Conservation (phyloP, 192 early-diverging fungal genomes). For the Backusella macrospora region DNA sequence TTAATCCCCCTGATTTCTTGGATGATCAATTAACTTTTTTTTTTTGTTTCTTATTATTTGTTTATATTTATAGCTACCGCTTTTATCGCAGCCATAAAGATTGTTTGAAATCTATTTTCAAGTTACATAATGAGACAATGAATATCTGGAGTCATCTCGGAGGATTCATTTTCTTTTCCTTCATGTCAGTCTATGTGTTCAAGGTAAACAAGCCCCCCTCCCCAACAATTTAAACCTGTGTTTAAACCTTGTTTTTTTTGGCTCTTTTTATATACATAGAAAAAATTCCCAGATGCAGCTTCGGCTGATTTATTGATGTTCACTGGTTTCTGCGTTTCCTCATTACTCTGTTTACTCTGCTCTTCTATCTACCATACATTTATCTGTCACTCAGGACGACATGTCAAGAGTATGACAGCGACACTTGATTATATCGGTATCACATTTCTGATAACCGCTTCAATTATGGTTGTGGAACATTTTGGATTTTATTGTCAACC, state of each 20-base stretch:
- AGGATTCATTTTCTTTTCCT: conserved; percentile 22
- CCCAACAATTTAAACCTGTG: conserved; percentile 8
- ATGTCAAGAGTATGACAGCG: conserved; percentile 52
- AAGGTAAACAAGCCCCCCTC: conserved; percentile 16
- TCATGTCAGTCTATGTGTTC: conserved; percentile 16
- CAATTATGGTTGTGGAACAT: conserved; percentile 55
- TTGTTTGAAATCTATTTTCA: conserved; percentile 60
- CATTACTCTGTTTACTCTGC: conserved; percentile 54
- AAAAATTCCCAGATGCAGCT: conserved; percentile 27
- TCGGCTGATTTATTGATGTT: conserved; percentile 49
- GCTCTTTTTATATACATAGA: too few species aligned
- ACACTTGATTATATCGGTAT: conserved; percentile 65
- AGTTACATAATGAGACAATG: conserved; percentile 49
- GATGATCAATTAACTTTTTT: not conserved
- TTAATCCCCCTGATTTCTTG: conserved; percentile 22
- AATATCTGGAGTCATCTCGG: conserved; percentile 30
- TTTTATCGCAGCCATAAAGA: conserved; percentile 50
- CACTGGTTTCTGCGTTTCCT: conserved; percentile 52
- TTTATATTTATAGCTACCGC: conserved; percentile 40
- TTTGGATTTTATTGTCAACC: conserved; percentile 57
- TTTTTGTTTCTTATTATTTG: conserved; percentile 2
- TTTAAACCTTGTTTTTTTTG: conserved; percentile 5
- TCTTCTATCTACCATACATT: conserved; percentile 62
- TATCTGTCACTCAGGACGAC: conserved; percentile 53
- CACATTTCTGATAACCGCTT: conserved; percentile 58